Base-by-base conservation (phyloP, 345 rosid species). In the Sapria himalayana region DNA sequence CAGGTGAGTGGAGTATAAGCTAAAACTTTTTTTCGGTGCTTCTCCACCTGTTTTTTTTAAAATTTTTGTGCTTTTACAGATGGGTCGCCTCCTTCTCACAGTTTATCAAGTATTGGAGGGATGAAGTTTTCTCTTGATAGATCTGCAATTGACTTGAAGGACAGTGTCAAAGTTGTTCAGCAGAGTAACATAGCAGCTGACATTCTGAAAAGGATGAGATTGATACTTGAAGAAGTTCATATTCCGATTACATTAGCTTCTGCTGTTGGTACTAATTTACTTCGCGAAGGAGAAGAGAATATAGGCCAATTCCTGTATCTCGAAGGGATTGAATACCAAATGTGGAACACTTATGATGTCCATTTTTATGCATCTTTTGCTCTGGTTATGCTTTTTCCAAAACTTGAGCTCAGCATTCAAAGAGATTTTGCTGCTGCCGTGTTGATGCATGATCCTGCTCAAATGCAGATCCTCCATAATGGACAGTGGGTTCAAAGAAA, bases 321-420 rank as follows among this genome's bases (percentile, higher is more conserved):
- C 7, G 94, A 86, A 70, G 97, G 97, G 27, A 20, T 70, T 7
- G 97, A 86, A 39, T 86, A 78, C 51, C 81, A 43, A 25, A 81
- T 86, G 94, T 86, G 94, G 94, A 81, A 81, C 64, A 81, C 97
- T 19, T 86, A 81, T 19, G 97, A 81, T 37, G 93, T 86, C 49
- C 97, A 86, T 56, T 86, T 86, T 60, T 86, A 81, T 34, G 64
- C 97, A 2, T 86, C 97, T 20, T 86, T 78, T 52, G 78, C 94
- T 3, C 59, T 86, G 2, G 59, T 86, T 49, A 73, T 69, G 92
- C 66, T 86, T 29, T 86, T 81, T 56, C 94, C 97, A 10, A 86
- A 81, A 37, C 67, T 81, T 25, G 73, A 86, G 54, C 97, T 81
- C 46, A 78, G 92, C 45, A 60, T 86, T 59, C 97, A 86, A 52